Conservation (phyloP, 805 yeast species). For the Metschnikowia gelsemii region DNA sequence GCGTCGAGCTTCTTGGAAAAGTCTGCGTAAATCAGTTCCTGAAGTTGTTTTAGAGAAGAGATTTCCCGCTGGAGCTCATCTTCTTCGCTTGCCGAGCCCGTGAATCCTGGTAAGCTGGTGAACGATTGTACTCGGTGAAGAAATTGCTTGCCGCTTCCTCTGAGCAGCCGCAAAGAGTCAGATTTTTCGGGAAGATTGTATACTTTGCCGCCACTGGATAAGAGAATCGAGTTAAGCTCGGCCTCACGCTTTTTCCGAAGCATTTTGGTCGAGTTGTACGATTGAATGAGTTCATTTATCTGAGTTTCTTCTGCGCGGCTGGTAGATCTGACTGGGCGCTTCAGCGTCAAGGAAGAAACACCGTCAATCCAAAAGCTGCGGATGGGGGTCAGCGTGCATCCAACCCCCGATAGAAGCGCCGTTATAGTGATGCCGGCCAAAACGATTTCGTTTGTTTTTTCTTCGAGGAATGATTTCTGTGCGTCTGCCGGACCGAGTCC, state of each 20-base stretch:
- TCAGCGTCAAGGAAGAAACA: neutral
- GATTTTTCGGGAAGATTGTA: constrained; percentile 23
- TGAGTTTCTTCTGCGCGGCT: constrained; percentile 4
- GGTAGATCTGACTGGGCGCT: neutral
- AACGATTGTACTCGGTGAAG: constrained; percentile 42
- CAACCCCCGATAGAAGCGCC: constrained; percentile 52
- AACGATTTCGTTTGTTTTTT: constrained; percentile 46
- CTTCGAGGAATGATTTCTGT: constrained; percentile 31
- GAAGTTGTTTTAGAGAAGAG: constrained; percentile 34
- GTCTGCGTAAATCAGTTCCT: constrained; percentile 32
- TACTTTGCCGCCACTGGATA: constrained; percentile 26
- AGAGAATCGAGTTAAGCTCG: constrained; percentile 28
- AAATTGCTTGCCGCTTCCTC: constrained; percentile 27
- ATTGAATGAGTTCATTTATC: constrained; percentile 33
- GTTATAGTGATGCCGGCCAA: constrained; percentile 51
- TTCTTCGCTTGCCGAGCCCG: constrained; percentile 25
- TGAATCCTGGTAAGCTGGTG: constrained; percentile 30
- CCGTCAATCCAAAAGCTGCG: constrained; percentile 14
- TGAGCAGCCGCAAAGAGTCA: constrained; percentile 12
- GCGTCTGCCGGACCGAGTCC: constrained; percentile 22
- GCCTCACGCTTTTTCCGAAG: constrained; percentile 34
- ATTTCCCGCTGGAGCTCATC: constrained; percentile 41
- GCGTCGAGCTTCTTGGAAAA: constrained; percentile 21
- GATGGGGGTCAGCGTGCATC: constrained; percentile 48
- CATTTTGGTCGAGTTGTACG: constrained; percentile 42